Evolutionary conservation across 169 alveolate genomes (phyloP).

Genomic region (Plasmodium sp.): DNA sequence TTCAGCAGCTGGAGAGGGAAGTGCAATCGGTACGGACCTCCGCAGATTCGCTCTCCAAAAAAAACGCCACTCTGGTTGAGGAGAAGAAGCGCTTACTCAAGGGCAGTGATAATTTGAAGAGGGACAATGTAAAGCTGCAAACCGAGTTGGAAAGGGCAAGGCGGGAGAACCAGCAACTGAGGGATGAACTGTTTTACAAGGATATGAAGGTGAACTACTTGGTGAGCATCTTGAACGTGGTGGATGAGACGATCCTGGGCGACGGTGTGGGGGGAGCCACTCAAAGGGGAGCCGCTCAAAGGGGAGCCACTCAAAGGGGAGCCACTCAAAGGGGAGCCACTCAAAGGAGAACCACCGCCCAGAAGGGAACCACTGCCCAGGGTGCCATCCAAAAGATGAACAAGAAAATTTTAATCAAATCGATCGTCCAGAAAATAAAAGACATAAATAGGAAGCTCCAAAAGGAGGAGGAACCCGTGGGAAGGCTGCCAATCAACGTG

Average conservation of each 20-base stretch:
- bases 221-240: slow-evolving; percentile 18
- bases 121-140: slow-evolving; percentile 23
- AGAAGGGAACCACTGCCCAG: background rate
- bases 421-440: slow-evolving; percentile 54
- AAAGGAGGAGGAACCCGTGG: background rate
- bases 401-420: slow-evolving; percentile 69
- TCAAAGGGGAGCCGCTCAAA: background rate
- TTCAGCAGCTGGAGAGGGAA: slow-evolving; percentile 35
- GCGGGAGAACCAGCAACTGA: slow-evolving; percentile 20
- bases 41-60: background rate
- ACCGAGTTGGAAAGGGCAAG: slow-evolving; percentile 25
- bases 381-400: slow-evolving; percentile 57
- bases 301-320: background rate
- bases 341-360: background rate
- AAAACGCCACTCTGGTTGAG: background rate
- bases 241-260: slow-evolving; percentile 35
- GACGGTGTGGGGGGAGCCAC: background rate
- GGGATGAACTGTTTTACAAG: slow-evolving; percentile 27
- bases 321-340: background rate
- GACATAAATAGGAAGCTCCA: slow-evolving; percentile 43
- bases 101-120: background rate
- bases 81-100: slow-evolving; percentile 6
- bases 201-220: slow-evolving; percentile 63
- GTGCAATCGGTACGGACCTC: background rate
- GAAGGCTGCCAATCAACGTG: background rate